phyloP scores from a whole-genome alignment of 257 asterid species.

The Gentiana macrophylla region DNA sequence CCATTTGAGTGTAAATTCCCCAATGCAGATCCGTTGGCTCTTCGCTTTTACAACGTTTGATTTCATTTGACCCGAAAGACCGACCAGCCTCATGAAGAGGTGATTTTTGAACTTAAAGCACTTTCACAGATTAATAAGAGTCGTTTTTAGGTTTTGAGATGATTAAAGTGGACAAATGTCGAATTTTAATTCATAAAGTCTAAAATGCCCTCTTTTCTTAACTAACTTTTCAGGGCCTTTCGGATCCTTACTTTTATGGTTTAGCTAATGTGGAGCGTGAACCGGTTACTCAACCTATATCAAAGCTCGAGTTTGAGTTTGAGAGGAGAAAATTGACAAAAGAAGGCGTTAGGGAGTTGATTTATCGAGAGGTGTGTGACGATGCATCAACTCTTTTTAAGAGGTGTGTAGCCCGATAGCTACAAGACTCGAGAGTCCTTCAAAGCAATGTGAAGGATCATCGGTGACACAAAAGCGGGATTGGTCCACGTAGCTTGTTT shows the following conservation, averaged over 20 bases:
- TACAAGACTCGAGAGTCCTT: too few species aligned
- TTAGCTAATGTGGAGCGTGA: conserved; percentile 85
- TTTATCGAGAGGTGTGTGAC: conserved; percentile 42
- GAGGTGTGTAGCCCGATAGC: too few species aligned
- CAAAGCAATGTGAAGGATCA: too few species aligned
- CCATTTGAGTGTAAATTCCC: conserved; percentile 74
- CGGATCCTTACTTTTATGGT: conserved; percentile 73
- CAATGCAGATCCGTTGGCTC: conserved; percentile 69
- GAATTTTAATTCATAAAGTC: too few species aligned
- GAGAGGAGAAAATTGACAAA: conserved; percentile 79
- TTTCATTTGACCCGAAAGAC: conserved; percentile 92
- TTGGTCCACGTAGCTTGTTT: too few species aligned
- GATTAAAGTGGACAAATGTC: too few species aligned
- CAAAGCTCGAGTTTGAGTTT: conserved; percentile 92
- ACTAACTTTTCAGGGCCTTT: conserved; percentile 41
- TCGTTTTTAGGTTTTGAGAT: too few species aligned
- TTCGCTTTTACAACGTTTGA: conserved; percentile 61
- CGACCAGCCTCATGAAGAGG: conserved; percentile 93
- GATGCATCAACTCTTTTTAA: too few species aligned
- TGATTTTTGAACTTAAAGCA: conserved; percentile 13
- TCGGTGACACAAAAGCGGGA: too few species aligned
- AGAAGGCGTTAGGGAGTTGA: conserved; percentile 92
- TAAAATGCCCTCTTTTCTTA: too few species aligned
- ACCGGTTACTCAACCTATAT: conserved; percentile 75
- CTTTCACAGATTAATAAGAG: too few species aligned